phyloP scores from a whole-genome alignment of 331 rosid genomes.

The Pyrus hybrid region DNA sequence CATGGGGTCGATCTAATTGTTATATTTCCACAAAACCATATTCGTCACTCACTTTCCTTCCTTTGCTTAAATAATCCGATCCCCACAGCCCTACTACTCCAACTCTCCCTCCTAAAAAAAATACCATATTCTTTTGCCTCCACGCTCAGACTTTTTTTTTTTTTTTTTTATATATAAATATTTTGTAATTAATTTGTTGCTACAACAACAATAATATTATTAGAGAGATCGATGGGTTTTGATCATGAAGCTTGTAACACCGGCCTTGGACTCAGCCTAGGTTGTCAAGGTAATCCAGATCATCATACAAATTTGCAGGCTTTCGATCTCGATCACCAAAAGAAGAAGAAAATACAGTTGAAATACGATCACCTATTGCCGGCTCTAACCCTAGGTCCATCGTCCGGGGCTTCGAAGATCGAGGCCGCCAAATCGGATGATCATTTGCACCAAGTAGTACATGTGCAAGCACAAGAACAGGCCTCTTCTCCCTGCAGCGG shows the following conservation, averaged over 20 bases:
- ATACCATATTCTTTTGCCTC: slow-evolving; percentile 4
- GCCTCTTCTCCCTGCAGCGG: slow-evolving; percentile 39
- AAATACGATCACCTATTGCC: slow-evolving; percentile 36
- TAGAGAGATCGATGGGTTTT: slow-evolving; percentile 31
- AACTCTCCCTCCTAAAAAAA: neutral
- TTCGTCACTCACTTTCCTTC: neutral
- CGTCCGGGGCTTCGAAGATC: slow-evolving; percentile 3
- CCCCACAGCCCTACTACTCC: neutral
- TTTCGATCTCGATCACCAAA: slow-evolving; percentile 3
- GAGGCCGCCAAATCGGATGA: slow-evolving; percentile 2
- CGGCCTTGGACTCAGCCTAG: slow-evolving; percentile 56
- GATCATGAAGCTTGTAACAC: slow-evolving; percentile 24
- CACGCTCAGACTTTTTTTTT: neutral
- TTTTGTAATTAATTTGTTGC: neutral
- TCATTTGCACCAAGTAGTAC: neutral
- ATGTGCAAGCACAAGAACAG: neutral
- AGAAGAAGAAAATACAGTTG: slow-evolving; percentile 24
- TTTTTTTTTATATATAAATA: too few species aligned
- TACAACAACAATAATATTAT: neutral
- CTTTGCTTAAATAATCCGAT: slow-evolving; percentile 6
- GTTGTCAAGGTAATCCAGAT: slow-evolving; percentile 17
- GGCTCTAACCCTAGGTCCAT: slow-evolving; percentile 49
- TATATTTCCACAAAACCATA: slow-evolving; percentile 24
- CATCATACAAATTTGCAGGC: neutral
- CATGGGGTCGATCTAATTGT: slow-evolving; percentile 15